Evolutionary conservation across 148 eudicot species (phyloP), one percentile per base, ranked within the genome.

Genomic region (Dianthus caryophyllus): DNA sequence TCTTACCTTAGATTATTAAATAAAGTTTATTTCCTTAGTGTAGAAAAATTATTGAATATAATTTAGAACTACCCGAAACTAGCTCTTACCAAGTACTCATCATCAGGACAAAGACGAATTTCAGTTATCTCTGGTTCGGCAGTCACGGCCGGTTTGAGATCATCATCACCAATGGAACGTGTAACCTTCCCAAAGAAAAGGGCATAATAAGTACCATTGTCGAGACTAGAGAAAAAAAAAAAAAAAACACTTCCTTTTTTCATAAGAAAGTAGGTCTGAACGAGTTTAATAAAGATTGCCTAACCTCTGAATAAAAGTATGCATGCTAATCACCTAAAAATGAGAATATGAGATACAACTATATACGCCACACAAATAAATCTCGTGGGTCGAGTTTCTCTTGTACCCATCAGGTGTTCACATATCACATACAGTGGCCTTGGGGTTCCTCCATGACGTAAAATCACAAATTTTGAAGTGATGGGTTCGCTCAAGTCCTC

Each of bases 81-180:
- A 62, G 52, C 64, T 57, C 79, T 57, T 80, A 94, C 99, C 80
- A 94, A 75, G 77, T 88, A 94, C 73, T 94, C 99, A 46, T 90
- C 93, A 64, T 88, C 88, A 24, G 43, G 50, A 15, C 87, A 83
- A 5, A 94, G 81, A 51, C 56, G 7, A n/a, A 84, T 83, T 71
- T 86, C 89, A 44, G 90, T 88, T 71, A 94, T 85, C 84, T 94
- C 99, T 36, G 99, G 99, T 84, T 88, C 91, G 16, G 99, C 99
- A 56, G 96, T 94, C 48, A 94, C 99, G 15, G 78, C 77, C 69
- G 99, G 99, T 81, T 94, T 94, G 74, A 94, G 84, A 80, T 94
- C 99, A 79, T 87, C 99, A 75, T 94, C 99, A 26, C 99, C 99
- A 64, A 94, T 90, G 59, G 99, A 94, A 38, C 99, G 90, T 31